Percentiles rank a stretch among this genome's conserved stretches.
Conservation (phyloP, 2,329 filamentous ascomycete species). For the Alternaria rosae region DNA sequence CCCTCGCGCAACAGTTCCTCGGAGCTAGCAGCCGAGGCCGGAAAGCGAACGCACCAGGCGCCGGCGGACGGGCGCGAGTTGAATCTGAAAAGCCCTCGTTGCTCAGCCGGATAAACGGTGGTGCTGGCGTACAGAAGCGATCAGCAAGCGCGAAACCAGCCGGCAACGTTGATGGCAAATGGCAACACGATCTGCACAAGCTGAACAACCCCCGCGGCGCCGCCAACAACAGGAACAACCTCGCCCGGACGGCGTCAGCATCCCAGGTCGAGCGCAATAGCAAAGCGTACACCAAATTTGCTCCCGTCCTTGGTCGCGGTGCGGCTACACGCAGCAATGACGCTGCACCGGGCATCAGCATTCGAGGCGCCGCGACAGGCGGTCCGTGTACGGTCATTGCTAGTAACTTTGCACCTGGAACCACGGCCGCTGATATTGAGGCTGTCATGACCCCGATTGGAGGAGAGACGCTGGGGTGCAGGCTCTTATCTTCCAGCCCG, state of each 20-base stretch:
- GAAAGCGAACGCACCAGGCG: constrained; percentile 64
- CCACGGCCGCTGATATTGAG: constrained; percentile 82
- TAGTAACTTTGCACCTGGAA: constrained; percentile 83
- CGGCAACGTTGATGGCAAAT: constrained; percentile 70
- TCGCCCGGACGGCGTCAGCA: constrained; percentile 50
- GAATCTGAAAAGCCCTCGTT: constrained; percentile 62
- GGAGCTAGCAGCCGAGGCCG: constrained; percentile 62
- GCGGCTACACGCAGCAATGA: constrained; percentile 40
- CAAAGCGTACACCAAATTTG: constrained; percentile 53
- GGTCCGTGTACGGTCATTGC: constrained; percentile 77
- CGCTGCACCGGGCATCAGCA: constrained; percentile 63
- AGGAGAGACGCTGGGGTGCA: constrained; percentile 69
- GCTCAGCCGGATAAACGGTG: constrained; percentile 76
- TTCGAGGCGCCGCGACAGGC: constrained; percentile 70
- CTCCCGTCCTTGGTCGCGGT: constrained; percentile 38
- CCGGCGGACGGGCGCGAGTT: constrained; percentile 54
- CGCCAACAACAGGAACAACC: constrained; percentile 34
- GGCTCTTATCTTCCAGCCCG: constrained; percentile 70
- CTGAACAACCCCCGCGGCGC: constrained; percentile 50
- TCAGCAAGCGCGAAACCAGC: constrained; percentile 52
- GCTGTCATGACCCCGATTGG: constrained; percentile 80
- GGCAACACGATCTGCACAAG: constrained; percentile 74
- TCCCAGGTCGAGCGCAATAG: constrained; percentile 53
- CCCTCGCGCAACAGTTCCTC: constrained; percentile 76
- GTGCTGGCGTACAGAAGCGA: constrained; percentile 70